Conservation (phyloP, 1,284 basidiomycete species). For the Moniliella sp. region DNA sequence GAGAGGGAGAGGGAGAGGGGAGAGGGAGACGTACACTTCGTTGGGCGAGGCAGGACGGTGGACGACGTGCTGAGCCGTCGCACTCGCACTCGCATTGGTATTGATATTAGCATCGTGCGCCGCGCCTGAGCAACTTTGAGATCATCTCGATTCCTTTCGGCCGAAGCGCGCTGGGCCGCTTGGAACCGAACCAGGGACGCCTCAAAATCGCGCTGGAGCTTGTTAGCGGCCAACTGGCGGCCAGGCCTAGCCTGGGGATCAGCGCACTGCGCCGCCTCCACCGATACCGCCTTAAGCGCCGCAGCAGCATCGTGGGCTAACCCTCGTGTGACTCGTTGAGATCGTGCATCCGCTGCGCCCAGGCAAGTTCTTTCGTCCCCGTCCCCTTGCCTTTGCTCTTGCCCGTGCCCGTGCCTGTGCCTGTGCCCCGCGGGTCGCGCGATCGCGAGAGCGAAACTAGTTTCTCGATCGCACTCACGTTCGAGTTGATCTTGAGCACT, state of each 20-base stretch:
- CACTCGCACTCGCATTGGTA: too few species aligned
- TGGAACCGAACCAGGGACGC: constrained; percentile 73
- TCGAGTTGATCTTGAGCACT: constrained; percentile 94
- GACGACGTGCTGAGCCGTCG: too few species aligned
- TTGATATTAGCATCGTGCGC: too few species aligned
- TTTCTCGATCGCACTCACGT: constrained; percentile 80
- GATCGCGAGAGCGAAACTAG: constrained; percentile 52
- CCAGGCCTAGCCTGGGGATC: too few species aligned
- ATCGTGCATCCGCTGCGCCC: constrained; percentile 38
- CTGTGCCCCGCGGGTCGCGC: too few species aligned
- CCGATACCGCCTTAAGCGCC: constrained; percentile 53
- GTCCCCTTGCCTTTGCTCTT: too few species aligned
- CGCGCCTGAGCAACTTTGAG: constrained; percentile 60
- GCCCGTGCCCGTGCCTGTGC: too few species aligned
- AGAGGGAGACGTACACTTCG: too few species aligned
- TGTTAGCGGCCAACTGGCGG: constrained; percentile 47
- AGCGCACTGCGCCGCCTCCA: too few species aligned
- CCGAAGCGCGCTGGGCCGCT: constrained; percentile 66
- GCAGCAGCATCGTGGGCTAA: constrained; percentile 82
- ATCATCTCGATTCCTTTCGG: constrained; percentile 56
- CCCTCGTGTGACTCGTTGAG: constrained; percentile 75
- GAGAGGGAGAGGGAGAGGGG: too few species aligned
- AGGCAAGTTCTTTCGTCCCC: too few species aligned
- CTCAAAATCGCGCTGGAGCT: constrained; percentile 83
- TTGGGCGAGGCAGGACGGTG: too few species aligned